phyloP scores from a whole-genome alignment of 1,139 yeast species.

The Kodamaea arcana region DNA sequence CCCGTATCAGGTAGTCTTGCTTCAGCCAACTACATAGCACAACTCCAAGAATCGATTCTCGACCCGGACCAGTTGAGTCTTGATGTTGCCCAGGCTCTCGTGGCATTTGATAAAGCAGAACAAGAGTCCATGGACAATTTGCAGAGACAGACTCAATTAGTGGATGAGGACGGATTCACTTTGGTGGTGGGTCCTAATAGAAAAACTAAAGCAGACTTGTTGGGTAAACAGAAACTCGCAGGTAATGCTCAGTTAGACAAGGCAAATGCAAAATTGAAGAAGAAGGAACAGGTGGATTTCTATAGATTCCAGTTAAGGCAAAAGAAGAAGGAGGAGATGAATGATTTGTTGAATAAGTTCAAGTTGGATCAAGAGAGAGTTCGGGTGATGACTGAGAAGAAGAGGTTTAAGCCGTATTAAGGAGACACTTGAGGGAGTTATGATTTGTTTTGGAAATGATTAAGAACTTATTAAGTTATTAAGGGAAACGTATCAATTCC shows the following conservation, averaged over 20 bases:
- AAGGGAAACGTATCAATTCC: too few species aligned
- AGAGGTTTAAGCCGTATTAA: constrained; percentile 79
- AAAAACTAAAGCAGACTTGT: constrained; percentile 66
- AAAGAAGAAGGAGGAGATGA: constrained; percentile 88
- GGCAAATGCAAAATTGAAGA: constrained; percentile 54
- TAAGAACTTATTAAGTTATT: too few species aligned
- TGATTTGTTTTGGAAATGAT: too few species aligned
- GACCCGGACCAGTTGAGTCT: constrained; percentile 46
- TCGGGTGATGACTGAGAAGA: constrained; percentile 69
- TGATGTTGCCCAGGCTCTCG: constrained; percentile 56
- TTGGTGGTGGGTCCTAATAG: constrained; percentile 84
- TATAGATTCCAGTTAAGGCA: constrained; percentile 96
- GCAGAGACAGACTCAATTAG: constrained; percentile 51
- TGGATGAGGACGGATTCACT: constrained; percentile 93
- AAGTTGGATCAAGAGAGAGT: constrained; percentile 89
- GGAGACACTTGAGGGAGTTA: background rate
- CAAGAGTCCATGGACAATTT: constrained; percentile 58
- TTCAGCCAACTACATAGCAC: constrained; percentile 26
- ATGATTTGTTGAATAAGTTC: constrained; percentile 75
- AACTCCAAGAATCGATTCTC: constrained; percentile 31
- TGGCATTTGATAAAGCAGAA: constrained; percentile 70
- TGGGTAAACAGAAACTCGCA: constrained; percentile 52
- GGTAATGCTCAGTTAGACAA: constrained; percentile 41
- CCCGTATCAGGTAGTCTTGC: constrained; percentile 22
- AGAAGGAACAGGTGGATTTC: constrained; percentile 85